Conservation (phyloP, 306 rosid species). For the Betula pendula region DNA sequence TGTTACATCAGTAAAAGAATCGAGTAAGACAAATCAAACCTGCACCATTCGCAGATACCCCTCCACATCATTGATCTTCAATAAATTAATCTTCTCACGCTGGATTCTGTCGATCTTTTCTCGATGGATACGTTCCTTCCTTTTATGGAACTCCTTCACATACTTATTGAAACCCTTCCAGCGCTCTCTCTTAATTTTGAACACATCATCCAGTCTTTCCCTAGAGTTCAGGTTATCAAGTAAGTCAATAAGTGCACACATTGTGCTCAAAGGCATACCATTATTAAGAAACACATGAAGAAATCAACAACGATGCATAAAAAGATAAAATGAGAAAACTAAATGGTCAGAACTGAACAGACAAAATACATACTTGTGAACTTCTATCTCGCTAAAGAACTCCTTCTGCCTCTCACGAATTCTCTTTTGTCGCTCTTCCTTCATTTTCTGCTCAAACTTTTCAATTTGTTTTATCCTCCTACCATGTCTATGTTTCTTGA, state of each 20-base stretch:
- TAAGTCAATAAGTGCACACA: slow-evolving; percentile 8
- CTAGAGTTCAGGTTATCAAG: slow-evolving; percentile 49
- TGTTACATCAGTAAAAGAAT: slow-evolving; percentile 20
- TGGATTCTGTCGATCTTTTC: slow-evolving; percentile 98
- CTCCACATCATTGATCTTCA: slow-evolving; percentile 97
- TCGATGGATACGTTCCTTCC: slow-evolving; percentile 96
- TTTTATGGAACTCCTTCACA: slow-evolving; percentile 91
- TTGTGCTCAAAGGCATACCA: not conserved
- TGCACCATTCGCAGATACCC: slow-evolving; percentile 99
- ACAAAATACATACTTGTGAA: slow-evolving; percentile 80
- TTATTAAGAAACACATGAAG: not conserved
- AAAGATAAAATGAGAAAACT: slow-evolving; percentile 8
- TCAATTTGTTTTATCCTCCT: slow-evolving; percentile 93
- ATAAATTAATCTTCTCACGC: slow-evolving; percentile 96
- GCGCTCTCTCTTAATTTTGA: slow-evolving; percentile 86
- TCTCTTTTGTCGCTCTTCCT: slow-evolving; percentile 98
- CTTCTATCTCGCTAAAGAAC: slow-evolving; percentile 89
- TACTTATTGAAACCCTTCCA: slow-evolving; percentile 93
- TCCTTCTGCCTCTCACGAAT: slow-evolving; percentile 98
- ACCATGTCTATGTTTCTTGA: slow-evolving; percentile 94
- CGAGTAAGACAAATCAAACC: slow-evolving; percentile 46
- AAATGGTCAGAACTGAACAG: not conserved
- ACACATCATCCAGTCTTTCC: slow-evolving; percentile 92
- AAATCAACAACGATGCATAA: slow-evolving; percentile 16
- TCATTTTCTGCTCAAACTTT: slow-evolving; percentile 94